Conservation (phyloP, 805 yeast genomes). For the Schizosaccharomyces cryophilus region DNA sequence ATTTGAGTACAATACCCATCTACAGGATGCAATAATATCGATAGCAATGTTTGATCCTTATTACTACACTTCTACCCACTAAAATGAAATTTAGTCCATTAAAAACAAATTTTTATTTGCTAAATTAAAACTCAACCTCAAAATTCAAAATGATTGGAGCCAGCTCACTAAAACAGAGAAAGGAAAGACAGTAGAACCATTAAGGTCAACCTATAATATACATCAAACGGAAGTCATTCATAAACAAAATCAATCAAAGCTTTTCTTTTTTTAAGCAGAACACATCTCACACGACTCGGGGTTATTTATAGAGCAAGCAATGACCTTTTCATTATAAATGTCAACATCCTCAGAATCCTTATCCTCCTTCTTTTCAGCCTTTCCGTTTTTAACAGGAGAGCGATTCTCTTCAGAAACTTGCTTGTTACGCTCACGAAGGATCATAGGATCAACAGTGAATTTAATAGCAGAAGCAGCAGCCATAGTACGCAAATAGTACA, state of each 20-base stretch:
- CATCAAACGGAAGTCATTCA: background rate
- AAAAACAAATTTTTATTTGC: background rate
- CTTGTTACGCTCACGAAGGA: conserved; percentile 13
- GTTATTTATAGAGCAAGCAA: conserved; percentile 90
- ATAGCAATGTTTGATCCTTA: too few species aligned
- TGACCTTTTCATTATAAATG: conserved; percentile 74
- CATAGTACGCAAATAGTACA: conserved; percentile 91
- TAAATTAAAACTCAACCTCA: background rate
- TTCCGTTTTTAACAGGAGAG: background rate
- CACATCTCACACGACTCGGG: conserved; percentile 98
- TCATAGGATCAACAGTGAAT: conserved; percentile 44
- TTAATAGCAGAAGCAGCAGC: conserved; percentile 95
- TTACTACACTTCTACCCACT: too few species aligned
- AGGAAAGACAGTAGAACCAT: background rate
- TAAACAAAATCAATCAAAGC: background rate
- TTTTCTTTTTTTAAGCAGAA: conserved; percentile 40
- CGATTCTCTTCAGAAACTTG: conserved; percentile 1
- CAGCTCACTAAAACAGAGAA: background rate
- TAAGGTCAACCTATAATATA: background rate
- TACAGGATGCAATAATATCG: too few species aligned
- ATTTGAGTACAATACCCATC: too few species aligned
- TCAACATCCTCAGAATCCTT: conserved; percentile 32
- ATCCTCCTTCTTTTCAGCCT: conserved; percentile 9
- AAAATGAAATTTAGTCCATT: background rate
- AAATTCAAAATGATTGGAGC: background rate